Percentiles rank a stretch among this genome's conserved stretches.
Evolutionary conservation across 2,329 filamentous ascomycete genomes (phyloP).

Genomic region (Alternaria burnsii): DNA sequence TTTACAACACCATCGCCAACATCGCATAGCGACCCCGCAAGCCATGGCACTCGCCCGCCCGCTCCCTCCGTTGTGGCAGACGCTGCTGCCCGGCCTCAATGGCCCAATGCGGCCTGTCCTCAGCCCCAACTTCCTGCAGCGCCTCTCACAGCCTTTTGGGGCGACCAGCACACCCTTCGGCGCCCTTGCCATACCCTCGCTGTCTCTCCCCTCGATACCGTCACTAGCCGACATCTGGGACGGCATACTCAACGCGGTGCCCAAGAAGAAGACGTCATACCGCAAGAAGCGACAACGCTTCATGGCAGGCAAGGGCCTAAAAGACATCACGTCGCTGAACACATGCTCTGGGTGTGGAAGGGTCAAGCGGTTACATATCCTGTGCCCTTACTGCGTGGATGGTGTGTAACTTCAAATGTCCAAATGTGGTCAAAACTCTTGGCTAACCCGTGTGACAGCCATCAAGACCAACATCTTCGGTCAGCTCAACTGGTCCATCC

Average conservation of each 20-base stretch:
- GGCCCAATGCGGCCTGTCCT: conserved; percentile 52
- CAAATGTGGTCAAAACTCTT: not conserved
- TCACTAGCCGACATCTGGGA: conserved; percentile 88
- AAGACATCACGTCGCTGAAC: conserved; percentile 88
- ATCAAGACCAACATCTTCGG: conserved; percentile 49
- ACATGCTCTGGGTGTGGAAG: conserved; percentile 89
- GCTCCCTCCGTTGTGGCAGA: conserved; percentile 54
- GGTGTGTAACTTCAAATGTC: conserved; percentile 64
- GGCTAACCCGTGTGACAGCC: conserved; percentile 30
- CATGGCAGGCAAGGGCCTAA: conserved; percentile 92
- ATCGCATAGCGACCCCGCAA: conserved; percentile 12
- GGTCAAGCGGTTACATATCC: conserved; percentile 84
- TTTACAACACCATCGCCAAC: conserved; percentile 40
- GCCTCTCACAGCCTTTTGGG: conserved; percentile 60
- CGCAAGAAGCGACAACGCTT: conserved; percentile 93
- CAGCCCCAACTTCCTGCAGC: conserved; percentile 54
- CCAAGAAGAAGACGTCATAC: conserved; percentile 98
- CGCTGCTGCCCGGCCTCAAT: conserved; percentile 64
- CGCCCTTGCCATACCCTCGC: conserved; percentile 61
- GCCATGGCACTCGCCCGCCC: conserved; percentile 53
- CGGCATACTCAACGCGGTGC: conserved; percentile 87
- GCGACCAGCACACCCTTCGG: conserved; percentile 69
- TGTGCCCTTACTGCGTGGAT: conserved; percentile 87
- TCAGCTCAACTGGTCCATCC: conserved; percentile 37
- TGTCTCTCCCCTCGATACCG: conserved; percentile 47